phyloP scores from a whole-genome alignment of 2,329 filamentous ascomycete genomes.

The Penicillium thymicola region DNA sequence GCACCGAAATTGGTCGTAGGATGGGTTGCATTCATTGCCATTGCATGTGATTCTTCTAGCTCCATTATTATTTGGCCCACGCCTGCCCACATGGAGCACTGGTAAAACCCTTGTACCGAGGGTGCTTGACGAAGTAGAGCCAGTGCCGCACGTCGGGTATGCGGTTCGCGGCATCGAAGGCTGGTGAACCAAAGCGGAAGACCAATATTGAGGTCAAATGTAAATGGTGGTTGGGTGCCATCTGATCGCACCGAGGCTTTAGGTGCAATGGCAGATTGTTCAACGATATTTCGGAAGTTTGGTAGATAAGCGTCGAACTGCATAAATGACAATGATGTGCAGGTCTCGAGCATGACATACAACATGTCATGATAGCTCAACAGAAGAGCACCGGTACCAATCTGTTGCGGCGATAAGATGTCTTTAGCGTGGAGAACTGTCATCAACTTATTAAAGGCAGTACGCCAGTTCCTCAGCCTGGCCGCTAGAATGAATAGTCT shows the following conservation, averaged over 20 bases:
- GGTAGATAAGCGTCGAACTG: constrained; percentile 21
- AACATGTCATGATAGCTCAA: constrained; percentile 25
- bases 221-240: constrained; percentile 29
- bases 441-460: constrained; percentile 21
- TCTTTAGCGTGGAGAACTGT: background rate
- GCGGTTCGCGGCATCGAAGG: constrained; percentile 33
- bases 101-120: constrained; percentile 29
- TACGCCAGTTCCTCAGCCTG: constrained; percentile 23
- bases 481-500: constrained; percentile 15
- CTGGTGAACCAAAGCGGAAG: constrained; percentile 33
- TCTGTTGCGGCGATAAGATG: constrained; percentile 14
- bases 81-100: constrained; percentile 13
- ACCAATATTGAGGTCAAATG: constrained; percentile 31
- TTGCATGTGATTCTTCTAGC: constrained; percentile 29
- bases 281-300: constrained; percentile 28
- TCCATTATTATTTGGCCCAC: constrained; percentile 27
- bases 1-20: too few species aligned
- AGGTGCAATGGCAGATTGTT: constrained; percentile 24
- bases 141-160: constrained; percentile 29
- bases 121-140: constrained; percentile 24
- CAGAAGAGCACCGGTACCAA: constrained; percentile 22
- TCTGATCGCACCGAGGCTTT: constrained; percentile 18
- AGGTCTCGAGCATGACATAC: constrained; percentile 22
- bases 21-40: background rate
- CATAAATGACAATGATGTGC: constrained; percentile 18